These are phyloP conservation scores for Carex kokanica DNA, from an alignment of 176 grass and related monocot species.

Conservation along the genomic window DNA sequence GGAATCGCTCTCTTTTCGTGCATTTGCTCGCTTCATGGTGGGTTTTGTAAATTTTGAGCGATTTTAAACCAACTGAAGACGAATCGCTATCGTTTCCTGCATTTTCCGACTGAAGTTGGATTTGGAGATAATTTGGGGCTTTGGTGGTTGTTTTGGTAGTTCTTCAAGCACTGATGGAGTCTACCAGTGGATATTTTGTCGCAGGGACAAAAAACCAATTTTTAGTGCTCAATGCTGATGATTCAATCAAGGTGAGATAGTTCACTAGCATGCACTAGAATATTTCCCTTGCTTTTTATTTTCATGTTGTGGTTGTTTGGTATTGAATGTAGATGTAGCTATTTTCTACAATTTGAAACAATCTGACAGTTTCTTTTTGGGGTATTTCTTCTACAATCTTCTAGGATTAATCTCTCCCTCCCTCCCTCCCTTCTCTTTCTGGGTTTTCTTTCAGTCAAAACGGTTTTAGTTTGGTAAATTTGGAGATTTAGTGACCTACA, in stretches of 20 bases:
- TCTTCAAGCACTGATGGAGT: constrained; percentile 35
- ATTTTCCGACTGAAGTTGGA: neutral
- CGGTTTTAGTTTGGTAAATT: constrained; percentile 5
- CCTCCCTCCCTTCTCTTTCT: neutral
- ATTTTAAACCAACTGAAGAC: neutral
- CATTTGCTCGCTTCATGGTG: too few species aligned
- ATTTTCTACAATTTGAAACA: neutral
- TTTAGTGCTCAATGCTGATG: constrained; percentile 46
- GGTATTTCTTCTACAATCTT: neutral
- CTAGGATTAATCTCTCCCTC: neutral
- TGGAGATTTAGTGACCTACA: constrained; percentile 4
- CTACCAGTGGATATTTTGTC: constrained; percentile 34
- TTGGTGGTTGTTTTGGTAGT: neutral
- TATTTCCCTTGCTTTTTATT: neutral
- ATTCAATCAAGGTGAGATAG: constrained; percentile 32
- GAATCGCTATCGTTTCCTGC: neutral
- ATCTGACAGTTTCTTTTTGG: neutral
- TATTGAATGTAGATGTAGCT: constrained; percentile 9
- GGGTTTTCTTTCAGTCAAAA: neutral
- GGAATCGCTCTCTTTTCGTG: too few species aligned
- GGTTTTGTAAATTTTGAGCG: constrained; percentile 23
- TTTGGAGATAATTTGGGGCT: constrained; percentile 5
- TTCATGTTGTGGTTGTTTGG: neutral
- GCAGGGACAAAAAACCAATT: constrained; percentile 41
- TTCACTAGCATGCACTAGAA: neutral